phyloP scores from a whole-genome alignment of 192 early-diverging fungal species.

The Linnemannia zychae region DNA sequence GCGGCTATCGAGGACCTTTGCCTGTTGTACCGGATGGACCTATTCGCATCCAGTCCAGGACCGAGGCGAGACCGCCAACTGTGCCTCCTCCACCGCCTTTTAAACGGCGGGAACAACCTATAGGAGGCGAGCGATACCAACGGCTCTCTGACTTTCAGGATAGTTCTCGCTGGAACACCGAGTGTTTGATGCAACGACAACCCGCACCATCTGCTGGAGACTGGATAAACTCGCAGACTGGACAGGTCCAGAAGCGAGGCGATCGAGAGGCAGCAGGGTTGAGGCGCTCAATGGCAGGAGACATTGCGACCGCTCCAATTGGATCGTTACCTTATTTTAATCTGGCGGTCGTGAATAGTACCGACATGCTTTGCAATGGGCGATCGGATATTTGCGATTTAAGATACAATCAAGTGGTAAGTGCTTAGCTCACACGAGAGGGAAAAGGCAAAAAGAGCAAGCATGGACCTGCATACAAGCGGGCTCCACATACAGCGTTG shows the following conservation, averaged over 20 bases:
- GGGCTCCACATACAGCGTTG: too few species aligned
- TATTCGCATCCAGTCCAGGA: neutral
- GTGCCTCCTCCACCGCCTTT: too few species aligned
- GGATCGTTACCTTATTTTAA: neutral
- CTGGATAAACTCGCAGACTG: neutral
- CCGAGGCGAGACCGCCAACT: neutral
- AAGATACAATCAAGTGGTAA: slow-evolving; percentile 62
- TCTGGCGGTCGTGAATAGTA: slow-evolving; percentile 34
- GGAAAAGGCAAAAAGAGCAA: too few species aligned
- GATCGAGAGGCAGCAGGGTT: neutral
- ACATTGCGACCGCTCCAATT: neutral
- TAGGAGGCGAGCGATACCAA: neutral
- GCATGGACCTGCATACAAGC: neutral
- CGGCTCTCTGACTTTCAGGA: neutral
- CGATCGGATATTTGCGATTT: slow-evolving; percentile 54
- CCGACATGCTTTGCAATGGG: slow-evolving; percentile 57
- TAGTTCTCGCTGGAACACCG: neutral
- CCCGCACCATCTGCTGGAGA: neutral
- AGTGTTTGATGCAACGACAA: slow-evolving; percentile 7
- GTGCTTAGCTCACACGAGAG: neutral
- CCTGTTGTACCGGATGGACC: neutral
- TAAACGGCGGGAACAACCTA: neutral
- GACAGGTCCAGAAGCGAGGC: neutral
- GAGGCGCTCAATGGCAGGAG: neutral
- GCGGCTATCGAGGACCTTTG: neutral